Evolutionary conservation across 345 rosid genomes (phyloP).

Genomic region (Pseudoturritis turrita): DNA sequence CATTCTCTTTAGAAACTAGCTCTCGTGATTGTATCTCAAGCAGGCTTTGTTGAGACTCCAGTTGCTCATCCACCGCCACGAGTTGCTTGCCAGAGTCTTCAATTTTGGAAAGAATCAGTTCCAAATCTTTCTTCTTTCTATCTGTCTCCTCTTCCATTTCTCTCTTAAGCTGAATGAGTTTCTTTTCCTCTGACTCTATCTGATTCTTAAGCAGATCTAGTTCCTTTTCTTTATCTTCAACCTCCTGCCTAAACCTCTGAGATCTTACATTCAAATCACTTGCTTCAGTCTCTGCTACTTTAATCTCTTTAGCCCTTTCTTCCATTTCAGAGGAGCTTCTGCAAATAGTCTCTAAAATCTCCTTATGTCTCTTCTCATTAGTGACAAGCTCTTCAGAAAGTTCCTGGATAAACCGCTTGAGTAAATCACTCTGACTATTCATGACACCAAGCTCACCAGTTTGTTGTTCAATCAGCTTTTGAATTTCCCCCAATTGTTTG

Average conservation of each 20-base stretch:
- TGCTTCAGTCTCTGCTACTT: conserved; percentile 1
- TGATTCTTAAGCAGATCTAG: background rate
- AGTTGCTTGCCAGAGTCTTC: background rate
- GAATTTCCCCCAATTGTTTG: background rate
- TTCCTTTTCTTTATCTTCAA: conserved; percentile 7
- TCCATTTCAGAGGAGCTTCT: conserved; percentile 11
- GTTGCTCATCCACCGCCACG: background rate
- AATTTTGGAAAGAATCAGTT: background rate
- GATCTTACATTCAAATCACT: background rate
- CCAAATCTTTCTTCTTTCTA: background rate
- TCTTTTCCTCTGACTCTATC: background rate
- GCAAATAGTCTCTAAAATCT: conserved; percentile 4
- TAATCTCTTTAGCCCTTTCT: background rate
- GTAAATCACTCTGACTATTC: background rate
- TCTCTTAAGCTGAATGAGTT: background rate
- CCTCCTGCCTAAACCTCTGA: conserved; percentile 6
- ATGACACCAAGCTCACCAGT: conserved; percentile 4
- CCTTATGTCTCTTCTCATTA: background rate
- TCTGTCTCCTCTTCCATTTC: background rate
- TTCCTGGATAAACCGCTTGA: background rate
- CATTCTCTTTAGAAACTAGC: background rate
- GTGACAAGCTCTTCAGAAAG: background rate
- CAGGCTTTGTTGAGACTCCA: background rate
- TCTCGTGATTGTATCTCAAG: background rate
- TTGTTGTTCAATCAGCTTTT: conserved; percentile 6